These are phyloP conservation scores for Stephanodiscus triporus DNA, from an alignment of 108 stramenopile species.

Conservation along the genomic window DNA sequence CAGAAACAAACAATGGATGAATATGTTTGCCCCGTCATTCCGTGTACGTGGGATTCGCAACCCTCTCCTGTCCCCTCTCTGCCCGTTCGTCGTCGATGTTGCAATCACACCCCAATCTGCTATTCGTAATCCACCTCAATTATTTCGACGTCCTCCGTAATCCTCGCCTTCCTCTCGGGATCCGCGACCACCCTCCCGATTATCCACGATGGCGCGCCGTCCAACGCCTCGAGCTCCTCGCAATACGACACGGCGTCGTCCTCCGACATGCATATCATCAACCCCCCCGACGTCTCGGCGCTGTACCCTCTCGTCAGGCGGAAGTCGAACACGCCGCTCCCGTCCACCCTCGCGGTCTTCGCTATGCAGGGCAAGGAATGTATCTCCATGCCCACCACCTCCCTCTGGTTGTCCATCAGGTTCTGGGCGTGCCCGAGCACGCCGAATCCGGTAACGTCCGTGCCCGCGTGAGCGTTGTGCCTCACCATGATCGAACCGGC, in stretches of 20 bases:
- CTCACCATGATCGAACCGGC: conserved; percentile 70
- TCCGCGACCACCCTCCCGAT: conserved; percentile 67
- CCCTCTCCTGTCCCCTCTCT: neutral
- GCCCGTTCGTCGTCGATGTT: neutral
- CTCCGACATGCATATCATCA: conserved; percentile 74
- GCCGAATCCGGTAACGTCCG: conserved; percentile 91
- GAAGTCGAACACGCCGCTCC: conserved; percentile 69
- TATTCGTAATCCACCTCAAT: conserved; percentile 52
- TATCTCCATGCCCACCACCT: conserved; percentile 69
- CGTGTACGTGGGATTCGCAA: conserved; percentile 10
- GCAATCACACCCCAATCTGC: no score
- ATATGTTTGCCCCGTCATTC: conserved; percentile 37
- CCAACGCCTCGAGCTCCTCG: conserved; percentile 65
- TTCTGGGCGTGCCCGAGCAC: conserved; percentile 87
- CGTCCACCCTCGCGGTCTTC: conserved; percentile 61
- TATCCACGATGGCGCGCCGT: conserved; percentile 79
- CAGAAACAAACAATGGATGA: conserved; percentile 25
- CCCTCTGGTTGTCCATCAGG: conserved; percentile 77
- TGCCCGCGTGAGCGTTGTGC: conserved; percentile 71
- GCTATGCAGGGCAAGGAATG: conserved; percentile 80
- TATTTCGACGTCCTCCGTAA: conserved; percentile 55
- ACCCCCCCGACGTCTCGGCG: conserved; percentile 87
- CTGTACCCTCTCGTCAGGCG: conserved; percentile 70
- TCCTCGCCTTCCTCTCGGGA: conserved; percentile 63
- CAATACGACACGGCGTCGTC: conserved; percentile 65